Base-by-base conservation (phyloP, 2,329 filamentous ascomycete species). In the Davidsoniella eucalypti region DNA sequence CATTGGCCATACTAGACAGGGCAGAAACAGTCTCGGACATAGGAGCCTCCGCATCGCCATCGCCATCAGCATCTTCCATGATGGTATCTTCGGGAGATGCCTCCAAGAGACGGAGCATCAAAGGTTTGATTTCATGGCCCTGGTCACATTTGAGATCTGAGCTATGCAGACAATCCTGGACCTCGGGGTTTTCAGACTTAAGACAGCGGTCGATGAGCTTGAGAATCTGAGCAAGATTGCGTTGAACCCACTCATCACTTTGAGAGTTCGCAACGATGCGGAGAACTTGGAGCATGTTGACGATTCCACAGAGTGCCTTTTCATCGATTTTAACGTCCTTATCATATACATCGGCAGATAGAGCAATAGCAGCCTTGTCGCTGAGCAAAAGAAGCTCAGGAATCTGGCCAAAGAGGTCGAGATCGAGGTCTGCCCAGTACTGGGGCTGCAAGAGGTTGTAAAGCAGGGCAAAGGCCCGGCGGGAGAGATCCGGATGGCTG, bases 231-330 rank as follows among this genome's bases (percentile, higher is more conserved):
- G 81, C 65, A 58, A 94, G 75, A 56, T 87, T 85, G 58, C 79
- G 78, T 48, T 87, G 67, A 37, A 96, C 81, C 92, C 92, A 98
- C 2, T 94, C 86, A 59, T 94, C 82, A 0, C 84, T 71, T 64
- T 94, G 93, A 55, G 82, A 80, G 58, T 92, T 87, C 53, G 96
- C 71, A 44, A 98, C 80, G 53, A 95, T 84, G 44, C 90, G 84
- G 54, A 98, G 72, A 39, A 96, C 84, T 62, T 96, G 88, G 12
- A 98, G 72, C 1, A 88, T 87, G 62, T 98, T 98, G 40, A 84
- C 74, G 59, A 88, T 87, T 21, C 52, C 52, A 48, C 52, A 53
- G 5, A 51, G 45, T 3, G 39, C 41, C 63, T 87, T 87, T 39
- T 88, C 84, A 55, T 88, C 82, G n/a, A 73, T 75, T 58, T 85